Conservation (phyloP, 768 basidiomycete species). For the Tremella yokohamensis region DNA sequence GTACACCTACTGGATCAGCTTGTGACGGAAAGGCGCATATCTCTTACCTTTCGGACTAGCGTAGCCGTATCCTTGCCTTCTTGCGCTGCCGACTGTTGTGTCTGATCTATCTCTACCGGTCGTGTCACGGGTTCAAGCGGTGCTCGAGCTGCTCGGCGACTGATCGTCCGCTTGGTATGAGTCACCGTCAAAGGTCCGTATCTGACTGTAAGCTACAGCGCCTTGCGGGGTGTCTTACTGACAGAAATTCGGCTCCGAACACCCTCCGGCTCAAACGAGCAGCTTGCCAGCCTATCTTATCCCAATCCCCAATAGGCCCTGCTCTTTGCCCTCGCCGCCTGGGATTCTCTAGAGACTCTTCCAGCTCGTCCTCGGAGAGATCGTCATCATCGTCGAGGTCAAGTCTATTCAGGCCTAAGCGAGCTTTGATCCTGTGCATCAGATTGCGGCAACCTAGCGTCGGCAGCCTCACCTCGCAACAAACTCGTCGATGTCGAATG, state of each 20-base stretch:
- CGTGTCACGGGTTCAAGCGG: conserved; percentile 61
- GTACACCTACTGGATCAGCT: conserved; percentile 57
- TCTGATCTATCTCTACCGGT: conserved; percentile 61
- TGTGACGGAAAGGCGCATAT: not conserved
- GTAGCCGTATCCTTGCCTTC: conserved; percentile 79
- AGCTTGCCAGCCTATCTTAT: conserved; percentile 76
- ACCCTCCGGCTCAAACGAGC: conserved; percentile 74
- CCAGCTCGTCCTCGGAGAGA: conserved; percentile 52
- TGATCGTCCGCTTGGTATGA: conserved; percentile 67
- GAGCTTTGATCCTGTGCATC: conserved; percentile 29
- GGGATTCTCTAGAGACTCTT: conserved; percentile 41
- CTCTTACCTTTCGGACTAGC: conserved; percentile 67
- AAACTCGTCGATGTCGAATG: conserved; percentile 91
- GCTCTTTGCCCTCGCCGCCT: conserved; percentile 54
- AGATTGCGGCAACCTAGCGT: not conserved
- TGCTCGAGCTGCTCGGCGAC: conserved; percentile 70
- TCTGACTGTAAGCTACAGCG: conserved; percentile 55
- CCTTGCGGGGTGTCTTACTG: conserved; percentile 42
- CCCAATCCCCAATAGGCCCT: conserved; percentile 63
- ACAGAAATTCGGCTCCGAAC: conserved; percentile 86
- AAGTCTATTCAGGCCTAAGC: conserved; percentile 28
- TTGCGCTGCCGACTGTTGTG: not conserved
- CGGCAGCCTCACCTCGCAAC: conserved; percentile 52
- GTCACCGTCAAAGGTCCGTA: conserved; percentile 84
- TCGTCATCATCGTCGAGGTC: conserved; percentile 37